Base-by-base conservation (phyloP, 2,329 filamentous ascomycete genomes). In the Sarocladiaceae sp. region DNA sequence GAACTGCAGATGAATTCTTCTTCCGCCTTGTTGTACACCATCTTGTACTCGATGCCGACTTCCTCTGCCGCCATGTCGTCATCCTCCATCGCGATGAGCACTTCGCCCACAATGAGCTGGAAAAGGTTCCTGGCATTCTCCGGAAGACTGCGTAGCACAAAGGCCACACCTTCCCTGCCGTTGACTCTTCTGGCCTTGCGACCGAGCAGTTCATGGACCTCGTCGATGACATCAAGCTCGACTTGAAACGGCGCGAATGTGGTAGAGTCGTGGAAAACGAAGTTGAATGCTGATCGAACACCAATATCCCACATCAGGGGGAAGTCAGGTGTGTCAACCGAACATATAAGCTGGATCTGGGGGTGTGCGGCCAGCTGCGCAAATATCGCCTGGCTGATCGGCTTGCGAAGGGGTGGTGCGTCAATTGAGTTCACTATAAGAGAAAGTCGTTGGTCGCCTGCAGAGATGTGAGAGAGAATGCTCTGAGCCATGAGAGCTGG, bases 1-100 rank as follows among this genome's bases (percentile, higher is more conserved):
- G 88, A 96, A 60, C 89, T 94, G 67, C 93, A 97, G 48, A 99
- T 94, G 67, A 99, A 97, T 64, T 96, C 91, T 70, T 97, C 92
- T 4, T 93, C 87, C 2, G 94, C 92, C 72, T 96, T 97, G 66
- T 96, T 91, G 64, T 97, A 99, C 57, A 99, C 69, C 60, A 90
- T 86, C 20, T 90, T 79, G 66, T 97, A 97, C 71, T 97, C 93
- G 15, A 99, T 84, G 0, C 88, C 91, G 2, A 82, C 77, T 29
- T 80, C 78, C 54, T 84, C 82, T 3, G 66, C 66, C 8, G 63
- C 62, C 12, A 59, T 73, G 8, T 74, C 75, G n/a, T 81, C 80
- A 18, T 84, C 84, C 56, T 83, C 81, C 66, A 84, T 79, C 26
- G 84, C 77, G 17, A 86, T 82, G 36, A 99, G 74, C 46, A 96